These are phyloP conservation scores for Guillardia theta DNA, from an alignment of 78 protist genomes.

Conservation along the genomic window DNA sequence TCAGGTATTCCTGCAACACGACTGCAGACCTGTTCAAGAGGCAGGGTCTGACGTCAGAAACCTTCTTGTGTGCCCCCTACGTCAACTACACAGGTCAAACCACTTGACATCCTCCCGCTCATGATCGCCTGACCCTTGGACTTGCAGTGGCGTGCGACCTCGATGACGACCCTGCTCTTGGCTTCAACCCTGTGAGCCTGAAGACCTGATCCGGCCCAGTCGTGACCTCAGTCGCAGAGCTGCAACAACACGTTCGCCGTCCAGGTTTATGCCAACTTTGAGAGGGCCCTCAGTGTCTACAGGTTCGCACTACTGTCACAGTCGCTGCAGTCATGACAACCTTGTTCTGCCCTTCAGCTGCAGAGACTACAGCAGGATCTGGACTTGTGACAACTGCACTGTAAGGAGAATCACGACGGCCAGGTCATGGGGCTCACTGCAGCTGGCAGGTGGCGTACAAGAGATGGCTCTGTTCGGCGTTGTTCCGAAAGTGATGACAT, in stretches of 20 bases:
- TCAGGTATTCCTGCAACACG: background rate
- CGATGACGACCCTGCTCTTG: background rate
- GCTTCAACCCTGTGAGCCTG: slow-evolving; percentile 2
- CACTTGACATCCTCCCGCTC: too few species aligned
- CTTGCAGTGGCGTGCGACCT: background rate
- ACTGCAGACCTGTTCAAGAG: background rate
- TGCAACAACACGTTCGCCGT: slow-evolving; percentile 6
- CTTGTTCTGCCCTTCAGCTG: background rate
- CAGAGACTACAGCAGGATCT: slow-evolving; percentile 6
- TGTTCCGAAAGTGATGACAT: background rate
- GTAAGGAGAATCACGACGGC: too few species aligned
- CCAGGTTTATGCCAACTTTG: background rate
- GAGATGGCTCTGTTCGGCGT: background rate
- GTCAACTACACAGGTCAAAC: background rate
- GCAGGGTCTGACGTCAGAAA: background rate
- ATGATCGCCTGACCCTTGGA: background rate
- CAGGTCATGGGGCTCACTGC: too few species aligned
- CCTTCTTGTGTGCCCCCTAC: background rate
- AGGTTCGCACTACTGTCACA: background rate
- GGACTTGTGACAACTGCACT: slow-evolving; percentile 39
- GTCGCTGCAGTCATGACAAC: background rate
- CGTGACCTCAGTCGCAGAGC: background rate
- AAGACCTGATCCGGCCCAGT: background rate
- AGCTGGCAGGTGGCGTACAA: slow-evolving; percentile 17
- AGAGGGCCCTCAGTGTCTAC: background rate